Evolutionary conservation across 176 grass and related monocot species (phyloP).

Genomic region (Rhipidocladum racemiflorum): DNA sequence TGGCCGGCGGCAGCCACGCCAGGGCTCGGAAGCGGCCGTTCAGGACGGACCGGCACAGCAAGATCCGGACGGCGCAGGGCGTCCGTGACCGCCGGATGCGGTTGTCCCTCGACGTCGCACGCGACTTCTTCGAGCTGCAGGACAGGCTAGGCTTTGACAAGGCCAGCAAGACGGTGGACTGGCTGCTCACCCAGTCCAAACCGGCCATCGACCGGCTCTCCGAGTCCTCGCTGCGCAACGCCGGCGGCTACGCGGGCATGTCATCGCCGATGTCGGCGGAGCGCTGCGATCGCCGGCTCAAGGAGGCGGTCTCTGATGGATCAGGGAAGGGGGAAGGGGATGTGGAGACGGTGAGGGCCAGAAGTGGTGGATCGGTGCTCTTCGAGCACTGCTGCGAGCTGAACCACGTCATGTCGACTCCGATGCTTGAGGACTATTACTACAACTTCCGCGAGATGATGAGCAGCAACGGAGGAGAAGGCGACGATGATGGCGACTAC

Average conservation of each 20-base stretch:
- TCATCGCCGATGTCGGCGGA: constrained; percentile 15
- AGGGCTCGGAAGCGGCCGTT: constrained; percentile 49
- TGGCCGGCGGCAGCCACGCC: not conserved
- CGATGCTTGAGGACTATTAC: constrained; percentile 40
- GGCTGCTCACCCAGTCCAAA: constrained; percentile 86
- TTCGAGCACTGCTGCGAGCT: constrained; percentile 29
- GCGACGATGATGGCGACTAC: constrained; percentile 55
- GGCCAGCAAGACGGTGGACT: constrained; percentile 90
- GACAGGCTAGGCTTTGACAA: constrained; percentile 90
- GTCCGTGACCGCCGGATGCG: constrained; percentile 84
- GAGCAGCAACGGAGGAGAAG: constrained; percentile 40
- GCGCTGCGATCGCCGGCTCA: not conserved
- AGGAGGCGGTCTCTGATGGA: not conserved
- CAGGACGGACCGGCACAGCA: constrained; percentile 87
- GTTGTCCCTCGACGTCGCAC: constrained; percentile 75
- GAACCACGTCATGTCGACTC: constrained; percentile 20
- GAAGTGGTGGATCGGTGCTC: constrained; percentile 37
- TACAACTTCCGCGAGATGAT: constrained; percentile 54
- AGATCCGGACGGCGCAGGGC: constrained; percentile 83
- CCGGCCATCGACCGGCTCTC: constrained; percentile 58
- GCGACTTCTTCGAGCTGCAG: constrained; percentile 83
- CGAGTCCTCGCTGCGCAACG: not conserved
- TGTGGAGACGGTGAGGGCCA: constrained; percentile 31
- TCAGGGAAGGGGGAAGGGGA: constrained; percentile 25
- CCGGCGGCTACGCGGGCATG: not conserved